A percentile compares a stretch with the other conserved stretches of the same genome.
Conservation (phyloP, 2,329 filamentous ascomycete species). For the Alternaria triticimaculans region DNA sequence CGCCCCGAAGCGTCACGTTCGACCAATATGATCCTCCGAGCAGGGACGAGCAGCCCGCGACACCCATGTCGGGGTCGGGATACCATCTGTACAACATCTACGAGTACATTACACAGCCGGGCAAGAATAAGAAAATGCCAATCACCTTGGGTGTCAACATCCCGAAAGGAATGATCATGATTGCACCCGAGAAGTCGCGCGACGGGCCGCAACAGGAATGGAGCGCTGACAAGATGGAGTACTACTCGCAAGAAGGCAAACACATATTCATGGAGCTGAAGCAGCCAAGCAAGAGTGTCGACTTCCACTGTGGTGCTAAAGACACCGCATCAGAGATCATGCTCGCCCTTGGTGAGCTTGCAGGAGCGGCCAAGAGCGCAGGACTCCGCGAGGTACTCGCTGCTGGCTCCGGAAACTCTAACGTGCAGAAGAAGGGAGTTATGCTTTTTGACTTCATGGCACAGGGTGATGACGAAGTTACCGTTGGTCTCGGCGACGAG, state of each 20-base stretch:
- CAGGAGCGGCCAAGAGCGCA: conserved; percentile 83
- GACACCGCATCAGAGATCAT: conserved; percentile 97
- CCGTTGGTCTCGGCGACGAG: conserved; percentile 86
- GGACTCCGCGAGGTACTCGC: conserved; percentile 84
- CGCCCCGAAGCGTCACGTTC: conserved; percentile 46
- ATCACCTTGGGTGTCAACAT: conserved; percentile 96
- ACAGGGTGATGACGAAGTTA: conserved; percentile 95
- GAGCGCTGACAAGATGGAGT: conserved; percentile 93
- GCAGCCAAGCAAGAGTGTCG: conserved; percentile 88
- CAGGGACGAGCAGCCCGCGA: conserved; percentile 49
- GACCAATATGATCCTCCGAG: conserved; percentile 51
- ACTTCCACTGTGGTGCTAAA: conserved; percentile 96
- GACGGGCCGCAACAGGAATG: conserved; percentile 90
- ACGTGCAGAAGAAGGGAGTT: conserved; percentile 77
- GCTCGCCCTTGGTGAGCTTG: conserved; percentile 82
- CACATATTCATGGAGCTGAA: conserved; percentile 96
- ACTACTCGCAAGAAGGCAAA: conserved; percentile 97
- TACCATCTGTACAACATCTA: conserved; percentile 97
- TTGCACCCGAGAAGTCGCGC: conserved; percentile 82
- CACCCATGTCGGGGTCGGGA: conserved; percentile 69
- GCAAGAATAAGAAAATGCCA: conserved; percentile 97
- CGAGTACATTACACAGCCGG: conserved; percentile 96
- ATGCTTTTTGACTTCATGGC: conserved; percentile 97
- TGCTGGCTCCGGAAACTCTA: conserved; percentile 69
- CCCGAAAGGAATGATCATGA: conserved; percentile 84